These are phyloP conservation scores for Gonium pectorale DNA, from an alignment of 139 green algal genomes.

Conservation along the genomic window DNA sequence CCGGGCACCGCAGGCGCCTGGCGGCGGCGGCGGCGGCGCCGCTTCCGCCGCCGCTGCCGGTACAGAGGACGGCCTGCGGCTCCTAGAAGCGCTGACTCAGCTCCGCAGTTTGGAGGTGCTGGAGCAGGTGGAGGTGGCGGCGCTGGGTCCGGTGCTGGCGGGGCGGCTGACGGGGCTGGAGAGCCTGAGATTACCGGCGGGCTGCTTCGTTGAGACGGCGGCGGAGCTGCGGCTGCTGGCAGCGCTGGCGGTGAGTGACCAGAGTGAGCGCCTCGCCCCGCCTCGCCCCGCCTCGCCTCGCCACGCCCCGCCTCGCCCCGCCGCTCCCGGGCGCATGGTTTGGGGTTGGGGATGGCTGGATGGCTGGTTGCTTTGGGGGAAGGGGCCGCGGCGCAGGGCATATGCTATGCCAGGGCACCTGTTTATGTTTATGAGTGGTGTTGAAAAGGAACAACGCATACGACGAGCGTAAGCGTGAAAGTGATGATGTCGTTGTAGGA, in stretches of 20 bases:
- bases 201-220: not conserved
- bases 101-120: not conserved
- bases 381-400: not conserved
- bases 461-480: no score
- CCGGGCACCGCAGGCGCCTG: no score
- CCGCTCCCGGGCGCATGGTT: no score
- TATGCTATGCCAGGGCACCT: no score
- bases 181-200: not conserved
- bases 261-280: no score
- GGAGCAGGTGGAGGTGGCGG: conserved; percentile 21
- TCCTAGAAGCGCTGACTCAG: not conserved
- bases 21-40: not conserved
- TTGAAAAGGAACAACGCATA: no score
- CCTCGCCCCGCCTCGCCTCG: no score
- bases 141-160: not conserved
- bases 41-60: not conserved
- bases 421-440: no score
- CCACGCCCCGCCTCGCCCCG: no score
- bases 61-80: not conserved
- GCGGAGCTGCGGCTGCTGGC: not conserved
- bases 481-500: no score
- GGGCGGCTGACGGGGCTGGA: not conserved
- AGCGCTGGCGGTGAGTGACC: not conserved
- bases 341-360: not conserved
- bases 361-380: not conserved